Evolutionary conservation across 768 basidiomycete species (phyloP).

Genomic region (Kwoniella europaea): DNA sequence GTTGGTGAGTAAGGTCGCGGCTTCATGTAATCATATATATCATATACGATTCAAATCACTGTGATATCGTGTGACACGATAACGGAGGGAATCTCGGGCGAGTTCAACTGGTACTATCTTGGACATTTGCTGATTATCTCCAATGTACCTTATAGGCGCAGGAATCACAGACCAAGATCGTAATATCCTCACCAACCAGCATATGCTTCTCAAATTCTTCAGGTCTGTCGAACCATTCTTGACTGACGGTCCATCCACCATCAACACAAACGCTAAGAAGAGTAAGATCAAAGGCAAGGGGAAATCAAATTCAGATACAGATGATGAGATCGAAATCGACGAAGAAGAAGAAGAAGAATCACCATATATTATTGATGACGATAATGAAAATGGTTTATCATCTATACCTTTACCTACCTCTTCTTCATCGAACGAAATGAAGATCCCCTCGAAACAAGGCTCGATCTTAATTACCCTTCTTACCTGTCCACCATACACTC

Average conservation of each 20-base stretch:
- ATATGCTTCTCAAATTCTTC: conserved; percentile 79
- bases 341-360: conserved; percentile 22
- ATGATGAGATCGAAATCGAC: conserved; percentile 24
- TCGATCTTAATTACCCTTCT: conserved; percentile 84
- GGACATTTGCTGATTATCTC: no score
- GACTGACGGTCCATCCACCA: conserved; percentile 61
- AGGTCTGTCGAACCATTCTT: conserved; percentile 72
- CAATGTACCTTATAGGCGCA: conserved; percentile 51
- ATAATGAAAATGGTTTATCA: conserved; percentile 8
- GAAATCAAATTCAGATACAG: conserved; percentile 25
- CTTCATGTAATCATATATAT: no score
- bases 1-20: conserved; percentile 66
- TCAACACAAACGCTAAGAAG: conserved; percentile 48
- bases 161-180: conserved; percentile 92
- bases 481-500: conserved; percentile 82
- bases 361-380: conserved; percentile 15
- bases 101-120: no score
- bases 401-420: conserved; percentile 1
- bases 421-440: neutral
- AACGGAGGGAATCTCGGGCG: no score
- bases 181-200: conserved; percentile 87
- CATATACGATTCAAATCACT: no score
- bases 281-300: conserved; percentile 60
- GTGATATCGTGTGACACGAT: no score
- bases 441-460: conserved; percentile 59